phyloP scores from a whole-genome alignment of 2,329 filamentous ascomycete species.

The Boeremia lycopersici region DNA sequence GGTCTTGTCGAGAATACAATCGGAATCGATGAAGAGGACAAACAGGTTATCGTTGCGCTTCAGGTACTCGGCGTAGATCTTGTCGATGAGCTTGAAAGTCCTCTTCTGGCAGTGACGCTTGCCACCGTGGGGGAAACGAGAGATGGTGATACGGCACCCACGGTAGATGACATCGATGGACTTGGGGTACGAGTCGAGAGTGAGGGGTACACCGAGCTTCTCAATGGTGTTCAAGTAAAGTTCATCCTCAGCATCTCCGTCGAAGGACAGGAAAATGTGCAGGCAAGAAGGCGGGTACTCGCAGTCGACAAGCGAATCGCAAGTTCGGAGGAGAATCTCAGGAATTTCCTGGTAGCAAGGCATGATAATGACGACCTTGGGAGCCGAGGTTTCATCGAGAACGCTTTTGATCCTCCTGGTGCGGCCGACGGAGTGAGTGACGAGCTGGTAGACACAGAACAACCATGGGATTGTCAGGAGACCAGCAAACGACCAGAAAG shows the following conservation, averaged over 20 bases:
- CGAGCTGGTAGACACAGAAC: slow-evolving; percentile 88
- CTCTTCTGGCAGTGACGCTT: slow-evolving; percentile 93
- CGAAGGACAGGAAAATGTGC: slow-evolving; percentile 94
- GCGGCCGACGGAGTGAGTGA: slow-evolving; percentile 84
- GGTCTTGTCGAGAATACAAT: slow-evolving; percentile 88
- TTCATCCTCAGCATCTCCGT: slow-evolving; percentile 87
- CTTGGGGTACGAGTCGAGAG: slow-evolving; percentile 77
- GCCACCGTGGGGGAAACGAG: slow-evolving; percentile 88
- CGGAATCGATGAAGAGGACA: slow-evolving; percentile 95
- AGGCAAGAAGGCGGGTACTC: slow-evolving; percentile 92
- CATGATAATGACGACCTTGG: slow-evolving; percentile 96
- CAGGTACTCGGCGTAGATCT: slow-evolving; percentile 85
- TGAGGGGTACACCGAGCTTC: slow-evolving; percentile 80
- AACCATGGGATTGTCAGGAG: slow-evolving; percentile 89
- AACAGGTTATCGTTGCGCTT: slow-evolving; percentile 90
- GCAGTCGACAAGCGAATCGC: slow-evolving; percentile 90
- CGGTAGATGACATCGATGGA: slow-evolving; percentile 91
- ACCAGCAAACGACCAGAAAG: slow-evolving; percentile 89
- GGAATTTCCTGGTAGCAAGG: slow-evolving; percentile 94
- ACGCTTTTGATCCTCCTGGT: slow-evolving; percentile 81
- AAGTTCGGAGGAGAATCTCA: slow-evolving; percentile 79
- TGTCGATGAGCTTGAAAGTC: slow-evolving; percentile 92
- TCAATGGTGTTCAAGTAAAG: slow-evolving; percentile 86
- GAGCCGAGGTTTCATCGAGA: slow-evolving; percentile 82
- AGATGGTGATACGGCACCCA: slow-evolving; percentile 83